Base-by-base conservation (phyloP, 2,329 filamentous ascomycete species). In the Gnomoniopsis sp. region DNA sequence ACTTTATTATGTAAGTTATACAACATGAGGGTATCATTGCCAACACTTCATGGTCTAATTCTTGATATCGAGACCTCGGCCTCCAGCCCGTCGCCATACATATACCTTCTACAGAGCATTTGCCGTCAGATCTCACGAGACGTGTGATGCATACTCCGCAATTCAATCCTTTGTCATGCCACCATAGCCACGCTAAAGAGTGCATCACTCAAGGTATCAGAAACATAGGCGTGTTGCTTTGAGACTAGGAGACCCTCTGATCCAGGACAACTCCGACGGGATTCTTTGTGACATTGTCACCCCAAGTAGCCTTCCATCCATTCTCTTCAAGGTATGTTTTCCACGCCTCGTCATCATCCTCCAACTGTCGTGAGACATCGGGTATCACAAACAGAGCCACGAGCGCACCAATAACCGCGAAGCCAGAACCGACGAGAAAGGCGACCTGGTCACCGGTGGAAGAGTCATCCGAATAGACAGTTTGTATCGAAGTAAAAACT, bases 401-500 rank as follows among this genome's bases (percentile, higher is more conserved):
- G 2, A 79, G 43, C 0, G 73, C 76, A 7, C 80, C 80, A 2
- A 78, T 64, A 0, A 77, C 68, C 0, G 78, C 76, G 65, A 83
- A 82, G 0, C 69, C 78, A 1, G 76, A 74, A 0, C 79, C 80
- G 56, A 83, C 79, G 19, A 83, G 67, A 60, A 83, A 82, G 0
- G 76, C 76, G 0, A 72, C 77, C 57, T 81, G 79, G 46, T 80
- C 71, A 0, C 79, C 79, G 62, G 78, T 75, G 11, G 72, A 66
- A 0, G 72, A 67, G 26, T 75, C 70, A 15, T 71, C 64, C 26
- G 71, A 55, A 56, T 73, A 80, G 1, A 74, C 73, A 53, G 75
- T 72, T 30, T 80, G 75, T 49, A 84, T 82, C 0, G 78, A 77
- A 0, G 73, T 78, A 56, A 83, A 83, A 3, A 80, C 77, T 56